Evolutionary conservation across 495 filamentous ascomycete genomes (phyloP).

Genomic region (Haplographium delicatum): DNA sequence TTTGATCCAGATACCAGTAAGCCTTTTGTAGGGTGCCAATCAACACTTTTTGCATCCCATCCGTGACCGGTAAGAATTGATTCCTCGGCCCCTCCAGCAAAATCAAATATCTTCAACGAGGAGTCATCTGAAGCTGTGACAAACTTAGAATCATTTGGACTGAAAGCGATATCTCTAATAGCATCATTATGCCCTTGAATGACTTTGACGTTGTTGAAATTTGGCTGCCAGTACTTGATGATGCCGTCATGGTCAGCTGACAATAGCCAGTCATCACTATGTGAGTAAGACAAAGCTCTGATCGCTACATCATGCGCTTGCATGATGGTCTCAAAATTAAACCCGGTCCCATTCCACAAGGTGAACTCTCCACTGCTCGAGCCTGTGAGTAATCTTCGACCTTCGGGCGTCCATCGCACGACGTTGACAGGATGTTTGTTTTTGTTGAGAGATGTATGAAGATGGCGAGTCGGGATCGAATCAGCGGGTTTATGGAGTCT

Average conservation of each 20-base stretch:
- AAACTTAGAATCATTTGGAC: conserved; percentile 90
- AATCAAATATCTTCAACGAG: conserved; percentile 92
- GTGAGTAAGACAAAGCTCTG: conserved; percentile 80
- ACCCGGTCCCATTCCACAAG: conserved; percentile 96
- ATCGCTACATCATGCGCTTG: conserved; percentile 95
- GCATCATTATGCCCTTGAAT: conserved; percentile 88
- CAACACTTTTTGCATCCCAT: conserved; percentile 93
- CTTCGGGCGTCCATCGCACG: conserved; percentile 97
- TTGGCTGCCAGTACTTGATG: conserved; percentile 98
- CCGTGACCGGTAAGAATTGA: conserved; percentile 80
- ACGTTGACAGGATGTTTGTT: conserved; percentile 96
- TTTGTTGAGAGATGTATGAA: conserved; percentile 95
- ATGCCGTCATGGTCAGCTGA: conserved; percentile 93
- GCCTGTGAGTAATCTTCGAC: conserved; percentile 81
- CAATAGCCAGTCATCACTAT: conserved; percentile 93
- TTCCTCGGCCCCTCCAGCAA: conserved; percentile 78
- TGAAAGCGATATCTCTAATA: conserved; percentile 87
- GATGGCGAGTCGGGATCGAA: conserved; percentile 78
- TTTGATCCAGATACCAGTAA: conserved; percentile 94
- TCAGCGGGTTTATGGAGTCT: conserved; percentile 67
- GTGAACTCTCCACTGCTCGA: conserved; percentile 97
- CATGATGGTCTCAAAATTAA: conserved; percentile 99
- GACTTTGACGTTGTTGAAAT: conserved; percentile 97
- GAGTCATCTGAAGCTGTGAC: conserved; percentile 93
- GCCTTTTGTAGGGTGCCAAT: conserved; percentile 97